Evolutionary conservation across 2,329 filamentous ascomycete genomes (phyloP).

Genomic region (Aspergillus sp.): DNA sequence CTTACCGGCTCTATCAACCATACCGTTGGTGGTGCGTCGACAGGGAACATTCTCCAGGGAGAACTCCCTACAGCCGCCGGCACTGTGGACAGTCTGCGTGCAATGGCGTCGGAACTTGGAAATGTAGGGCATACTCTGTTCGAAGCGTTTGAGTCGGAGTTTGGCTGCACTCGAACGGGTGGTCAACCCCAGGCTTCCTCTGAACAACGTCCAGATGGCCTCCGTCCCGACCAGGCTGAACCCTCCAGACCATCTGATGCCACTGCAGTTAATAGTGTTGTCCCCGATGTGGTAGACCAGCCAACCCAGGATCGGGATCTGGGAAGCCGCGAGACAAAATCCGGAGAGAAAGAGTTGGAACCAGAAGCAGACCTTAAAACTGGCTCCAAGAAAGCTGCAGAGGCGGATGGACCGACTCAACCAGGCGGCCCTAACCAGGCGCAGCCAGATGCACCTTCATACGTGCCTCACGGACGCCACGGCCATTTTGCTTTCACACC

Average conservation of each 20-base stretch:
- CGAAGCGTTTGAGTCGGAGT: conserved; percentile 39
- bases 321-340: not conserved
- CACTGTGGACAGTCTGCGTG: conserved; percentile 41
- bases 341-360: not conserved
- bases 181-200: conserved; percentile 11
- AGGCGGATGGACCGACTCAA: not conserved
- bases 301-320: not conserved
- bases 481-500: not conserved
- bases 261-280: not conserved
- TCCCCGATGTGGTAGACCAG: not conserved
- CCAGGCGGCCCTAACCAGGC: not conserved
- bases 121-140: conserved; percentile 42
- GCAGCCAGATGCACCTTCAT: not conserved
- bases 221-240: not conserved
- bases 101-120: conserved; percentile 44
- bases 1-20: conserved; percentile 41
- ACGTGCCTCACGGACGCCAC: not conserved
- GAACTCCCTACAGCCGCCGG: conserved; percentile 41
- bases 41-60: conserved; percentile 38
- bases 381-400: not conserved
- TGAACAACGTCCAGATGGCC: not conserved
- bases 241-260: not conserved
- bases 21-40: conserved; percentile 37
- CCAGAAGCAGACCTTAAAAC: not conserved
- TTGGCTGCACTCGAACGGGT: conserved; percentile 25